Evolutionary conservation across 73 alveolate genomes (phyloP), one percentile per base, ranked within the genome.

Genomic region (Effrenium voratum): DNA sequence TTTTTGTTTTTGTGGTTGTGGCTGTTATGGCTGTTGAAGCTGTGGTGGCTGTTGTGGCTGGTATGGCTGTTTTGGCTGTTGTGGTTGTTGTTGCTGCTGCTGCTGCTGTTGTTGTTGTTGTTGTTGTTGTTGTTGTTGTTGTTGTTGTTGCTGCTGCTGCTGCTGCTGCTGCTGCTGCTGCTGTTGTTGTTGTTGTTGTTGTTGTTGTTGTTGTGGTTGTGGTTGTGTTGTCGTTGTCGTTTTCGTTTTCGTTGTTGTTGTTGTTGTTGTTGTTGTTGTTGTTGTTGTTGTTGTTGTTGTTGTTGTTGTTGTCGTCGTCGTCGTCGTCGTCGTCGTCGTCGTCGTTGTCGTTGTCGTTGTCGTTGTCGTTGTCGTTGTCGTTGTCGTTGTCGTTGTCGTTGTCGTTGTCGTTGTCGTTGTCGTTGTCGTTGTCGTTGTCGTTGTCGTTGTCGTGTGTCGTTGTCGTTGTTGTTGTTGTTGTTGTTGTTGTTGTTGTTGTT

Each of bases 81-180:
- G 81, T 68, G 8, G 81, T 68, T 68, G 81, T 68, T 28, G 81
- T n/a, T 68, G 81, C 43, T 68, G 81, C 43, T 28, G 81, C 43
- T 68, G 81, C 24, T 68, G 81, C 24, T 68, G 81, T 68, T 68
- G 81, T n/a, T 68, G 81, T 68, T 68, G 81, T n/a, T 68, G 81
- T 68, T 68, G 81, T 68, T 68, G 81, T n/a, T 68, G 81, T 68
- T 68, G 81, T n/a, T 68, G 81, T 68, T 68, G 81, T 68, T 68
- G 81, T 68, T 68, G 81, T n/a, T 68, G 81, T 68, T 68, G 81
- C 43, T 68, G 81, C 24, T 68, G 81, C 43, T 68, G 81, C 24
- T 68, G 81, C 24, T 68, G 81, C 43, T 68, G 81, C 24, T 68
- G 81, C 24, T 68, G 81, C 24, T 68, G 81, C 24, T 68, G 81